Percentiles rank a stretch among this genome's conserved stretches.
These are phyloP conservation scores for Fusarium continuum DNA, from an alignment of 2,329 filamentous ascomycete genomes.

Conservation along the genomic window DNA sequence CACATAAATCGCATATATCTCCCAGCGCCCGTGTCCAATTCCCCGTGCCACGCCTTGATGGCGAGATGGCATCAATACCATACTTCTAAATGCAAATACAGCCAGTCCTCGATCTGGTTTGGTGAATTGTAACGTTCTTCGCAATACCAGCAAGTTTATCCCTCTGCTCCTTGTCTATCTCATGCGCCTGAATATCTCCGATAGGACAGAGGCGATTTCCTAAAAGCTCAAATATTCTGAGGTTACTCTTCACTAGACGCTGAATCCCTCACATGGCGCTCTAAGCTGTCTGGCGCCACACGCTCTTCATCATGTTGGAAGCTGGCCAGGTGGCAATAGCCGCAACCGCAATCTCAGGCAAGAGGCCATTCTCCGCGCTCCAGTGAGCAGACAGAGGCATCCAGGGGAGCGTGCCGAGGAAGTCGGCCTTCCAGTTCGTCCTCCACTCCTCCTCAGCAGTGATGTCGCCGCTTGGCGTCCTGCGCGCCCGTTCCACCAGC, in stretches of 20 bases:
- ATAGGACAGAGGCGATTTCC: neutral
- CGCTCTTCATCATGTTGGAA: slow-evolving; percentile 54
- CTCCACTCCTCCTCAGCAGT: slow-evolving; percentile 54
- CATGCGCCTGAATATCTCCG: neutral
- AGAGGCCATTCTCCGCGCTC: slow-evolving; percentile 71
- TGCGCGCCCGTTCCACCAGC: slow-evolving; percentile 55
- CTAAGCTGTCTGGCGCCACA: slow-evolving; percentile 54
- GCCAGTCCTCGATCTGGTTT: neutral
- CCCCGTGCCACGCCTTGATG: neutral
- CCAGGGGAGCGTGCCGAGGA: slow-evolving; percentile 78
- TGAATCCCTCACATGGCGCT: neutral
- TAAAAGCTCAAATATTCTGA: neutral
- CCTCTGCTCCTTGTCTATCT: neutral
- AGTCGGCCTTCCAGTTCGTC: slow-evolving; percentile 68
- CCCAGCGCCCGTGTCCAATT: slow-evolving; percentile 10
- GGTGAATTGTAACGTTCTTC: neutral
- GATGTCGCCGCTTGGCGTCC: slow-evolving; percentile 48
- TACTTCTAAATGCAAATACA: slow-evolving; percentile 15
- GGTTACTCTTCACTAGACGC: neutral
- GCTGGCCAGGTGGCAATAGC: slow-evolving; percentile 57
- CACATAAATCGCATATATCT: slow-evolving; percentile 7
- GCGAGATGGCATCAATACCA: slow-evolving; percentile 18
- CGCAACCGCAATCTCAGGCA: slow-evolving; percentile 55
- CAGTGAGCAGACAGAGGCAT: slow-evolving; percentile 86
- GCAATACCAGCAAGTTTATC: neutral